A percentile compares a stretch with the other conserved stretches of the same genome.
Conservation (phyloP, 179 eudicot species). For the Beta corolliflora region DNA sequence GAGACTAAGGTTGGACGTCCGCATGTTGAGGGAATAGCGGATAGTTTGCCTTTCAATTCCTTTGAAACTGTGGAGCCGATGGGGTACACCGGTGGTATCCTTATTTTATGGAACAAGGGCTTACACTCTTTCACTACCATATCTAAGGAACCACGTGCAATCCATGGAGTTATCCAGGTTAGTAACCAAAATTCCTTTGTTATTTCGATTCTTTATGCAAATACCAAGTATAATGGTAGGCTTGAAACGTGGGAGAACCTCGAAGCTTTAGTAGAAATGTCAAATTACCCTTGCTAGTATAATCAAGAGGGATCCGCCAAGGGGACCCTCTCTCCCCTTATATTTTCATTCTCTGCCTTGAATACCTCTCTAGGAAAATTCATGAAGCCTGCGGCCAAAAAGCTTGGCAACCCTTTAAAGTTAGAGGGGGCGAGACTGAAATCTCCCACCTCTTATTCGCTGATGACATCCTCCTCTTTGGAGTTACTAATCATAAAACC, state of each 20-base stretch:
- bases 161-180: background rate
- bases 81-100: background rate
- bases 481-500: background rate
- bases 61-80: background rate
- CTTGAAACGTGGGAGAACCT: background rate
- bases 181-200: background rate
- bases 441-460: background rate
- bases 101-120: background rate
- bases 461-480: background rate
- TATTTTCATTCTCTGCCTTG: conserved; percentile 9
- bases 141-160: background rate
- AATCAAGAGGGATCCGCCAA: background rate
- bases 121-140: background rate
- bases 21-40: background rate
- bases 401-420: background rate
- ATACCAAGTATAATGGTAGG: background rate
- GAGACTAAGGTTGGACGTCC: background rate
- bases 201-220: background rate
- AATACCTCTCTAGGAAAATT: background rate
- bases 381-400: background rate
- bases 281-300: no score
- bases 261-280: no score
- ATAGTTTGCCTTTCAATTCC: background rate
- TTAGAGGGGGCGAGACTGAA: background rate
- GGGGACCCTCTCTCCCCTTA: conserved; percentile 16